Evolutionary conservation across 495 filamentous ascomycete species (phyloP), one percentile per base, ranked within the genome.

Genomic region (Xylaria flabelliformis): DNA sequence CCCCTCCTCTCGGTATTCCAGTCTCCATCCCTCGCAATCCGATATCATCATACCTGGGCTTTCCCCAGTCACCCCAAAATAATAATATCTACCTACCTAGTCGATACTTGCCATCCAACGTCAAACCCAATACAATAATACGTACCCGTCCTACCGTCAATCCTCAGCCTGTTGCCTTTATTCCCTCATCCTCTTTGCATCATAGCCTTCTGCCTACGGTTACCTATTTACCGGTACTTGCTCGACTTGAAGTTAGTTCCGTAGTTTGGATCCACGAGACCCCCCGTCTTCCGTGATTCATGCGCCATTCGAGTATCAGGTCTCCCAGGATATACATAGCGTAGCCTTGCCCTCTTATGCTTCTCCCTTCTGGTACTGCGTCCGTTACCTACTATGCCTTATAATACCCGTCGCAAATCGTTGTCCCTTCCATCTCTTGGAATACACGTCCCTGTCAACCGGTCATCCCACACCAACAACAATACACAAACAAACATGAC

Each of bases 351-450:
- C 48, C 55, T 72, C 62, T 69, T 48, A 74, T 64, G 64, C 65
- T 66, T 66, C n/a, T 67, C 74, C 72, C 70, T 68, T 73, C 65
- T 41, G 41, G 29, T 69, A 50, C 48, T 66, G 50, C 68, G 62
- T 56, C 51, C 64, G 72, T 62, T 74, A 89, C 72, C 76, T 74
- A 89, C 72, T 76, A 97, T 97, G 94, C 94, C 94, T 73, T 98
- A 98, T 88, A 97, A 99, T 82, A 99, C 96, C 73, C 92, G 96
- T 83, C 91, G 96, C 82, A 99, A 98, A 85, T 97, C 94, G 79
- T 83, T 99, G 77, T 99, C 96, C 41, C 86, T 99, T 74, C 93
- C 94, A 26, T 95, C 94, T 71, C 88, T 98, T 74, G 96, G 96
- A 79, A 97, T 98, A 73, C 93, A 95, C 76, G 83, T 99, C 61